Conservation (phyloP, 495 filamentous ascomycete species). For the Lindgomyces ingoldianus region DNA sequence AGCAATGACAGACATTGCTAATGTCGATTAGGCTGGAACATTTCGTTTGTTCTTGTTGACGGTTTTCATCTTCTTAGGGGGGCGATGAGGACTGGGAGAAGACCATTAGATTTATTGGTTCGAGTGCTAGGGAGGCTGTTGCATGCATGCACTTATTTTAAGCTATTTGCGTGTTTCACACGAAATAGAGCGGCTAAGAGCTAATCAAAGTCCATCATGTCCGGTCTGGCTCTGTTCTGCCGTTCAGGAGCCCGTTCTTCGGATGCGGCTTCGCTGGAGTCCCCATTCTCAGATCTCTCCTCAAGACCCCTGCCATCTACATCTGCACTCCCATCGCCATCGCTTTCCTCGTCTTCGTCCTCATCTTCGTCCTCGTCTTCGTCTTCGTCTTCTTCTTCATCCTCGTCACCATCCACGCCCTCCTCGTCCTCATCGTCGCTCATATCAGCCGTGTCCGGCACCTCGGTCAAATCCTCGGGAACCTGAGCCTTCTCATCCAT, state of each 20-base stretch:
- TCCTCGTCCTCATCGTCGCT: constrained; percentile 25
- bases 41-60: no score
- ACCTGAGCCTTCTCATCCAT: constrained; percentile 18
- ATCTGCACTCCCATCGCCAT: neutral
- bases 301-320: neutral
- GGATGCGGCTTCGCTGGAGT: neutral
- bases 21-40: no score
- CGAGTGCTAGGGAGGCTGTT: no score
- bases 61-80: no score
- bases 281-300: neutral
- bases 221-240: neutral
- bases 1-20: no score
- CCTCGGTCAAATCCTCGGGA: constrained; percentile 21
- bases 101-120: no score
- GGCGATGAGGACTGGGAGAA: no score
- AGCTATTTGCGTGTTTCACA: no score
- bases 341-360: constrained; percentile 8
- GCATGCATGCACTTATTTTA: no score
- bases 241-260: neutral
- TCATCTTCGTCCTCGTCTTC: constrained; percentile 13
- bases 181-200: no score
- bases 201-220: neutral
- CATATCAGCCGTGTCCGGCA: constrained; percentile 20
- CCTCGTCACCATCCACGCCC: constrained; percentile 15
- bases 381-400: constrained; percentile 12